These are phyloP conservation scores for Cenchrus americanus DNA, from an alignment of 176 grass and related monocot species.

Conservation along the genomic window DNA sequence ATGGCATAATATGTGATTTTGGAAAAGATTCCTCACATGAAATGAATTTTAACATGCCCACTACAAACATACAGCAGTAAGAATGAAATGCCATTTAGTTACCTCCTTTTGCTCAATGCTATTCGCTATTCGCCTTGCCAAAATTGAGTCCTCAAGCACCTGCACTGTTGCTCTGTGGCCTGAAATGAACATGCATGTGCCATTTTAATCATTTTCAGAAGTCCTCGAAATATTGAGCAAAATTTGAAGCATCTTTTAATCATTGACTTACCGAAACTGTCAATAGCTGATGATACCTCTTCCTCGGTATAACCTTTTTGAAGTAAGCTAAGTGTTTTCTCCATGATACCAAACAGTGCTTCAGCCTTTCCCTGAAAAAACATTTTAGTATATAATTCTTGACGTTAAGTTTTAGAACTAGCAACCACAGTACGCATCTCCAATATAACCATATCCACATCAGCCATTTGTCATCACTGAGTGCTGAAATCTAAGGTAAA, in stretches of 20 bases:
- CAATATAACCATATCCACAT: neutral
- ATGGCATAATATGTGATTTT: constrained; percentile 9
- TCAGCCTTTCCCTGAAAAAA: constrained; percentile 54
- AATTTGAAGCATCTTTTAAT: constrained; percentile 13
- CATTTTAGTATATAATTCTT: neutral
- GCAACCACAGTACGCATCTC: constrained; percentile 13
- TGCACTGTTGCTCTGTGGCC: constrained; percentile 59
- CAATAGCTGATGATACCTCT: constrained; percentile 90
- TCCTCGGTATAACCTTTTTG: constrained; percentile 89
- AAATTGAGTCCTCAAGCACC: constrained; percentile 72
- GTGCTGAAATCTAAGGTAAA: constrained; percentile 16
- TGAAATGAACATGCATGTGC: constrained; percentile 47
- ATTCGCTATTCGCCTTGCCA: constrained; percentile 62
- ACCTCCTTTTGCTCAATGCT: constrained; percentile 60
- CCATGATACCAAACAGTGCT: constrained; percentile 74
- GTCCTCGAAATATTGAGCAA: constrained; percentile 17
- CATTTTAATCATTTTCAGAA: constrained; percentile 34
- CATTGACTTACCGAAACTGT: constrained; percentile 63
- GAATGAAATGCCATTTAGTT: constrained; percentile 20
- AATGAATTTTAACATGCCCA: constrained; percentile 10
- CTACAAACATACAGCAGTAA: neutral
- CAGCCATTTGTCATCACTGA: neutral
- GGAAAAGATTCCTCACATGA: neutral
- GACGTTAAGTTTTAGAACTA: constrained; percentile 8
- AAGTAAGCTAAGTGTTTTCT: constrained; percentile 62